These are phyloP conservation scores for Moricandia arvensis DNA, from an alignment of 345 rosid species.

Conservation along the genomic window DNA sequence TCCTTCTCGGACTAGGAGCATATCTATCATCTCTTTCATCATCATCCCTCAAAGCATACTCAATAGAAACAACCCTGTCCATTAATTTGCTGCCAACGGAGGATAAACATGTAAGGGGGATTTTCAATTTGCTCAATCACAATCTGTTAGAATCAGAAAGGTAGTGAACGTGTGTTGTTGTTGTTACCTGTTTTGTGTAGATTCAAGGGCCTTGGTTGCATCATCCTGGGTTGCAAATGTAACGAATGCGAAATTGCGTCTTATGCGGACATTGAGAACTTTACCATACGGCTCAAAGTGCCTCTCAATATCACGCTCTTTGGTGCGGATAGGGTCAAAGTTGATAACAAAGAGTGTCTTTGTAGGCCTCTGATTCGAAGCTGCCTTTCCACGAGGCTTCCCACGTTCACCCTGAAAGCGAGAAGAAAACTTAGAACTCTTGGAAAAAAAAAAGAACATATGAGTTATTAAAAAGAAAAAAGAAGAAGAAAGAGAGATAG, in stretches of 20 bases:
- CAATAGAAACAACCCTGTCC: slow-evolving; percentile 82
- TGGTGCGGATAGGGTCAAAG: slow-evolving; percentile 71
- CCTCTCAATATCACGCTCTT: slow-evolving; percentile 65
- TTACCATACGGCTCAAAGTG: slow-evolving; percentile 83
- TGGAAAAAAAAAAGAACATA: neutral
- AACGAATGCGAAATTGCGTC: slow-evolving; percentile 81
- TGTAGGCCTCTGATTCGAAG: slow-evolving; percentile 68
- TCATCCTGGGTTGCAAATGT: slow-evolving; percentile 79
- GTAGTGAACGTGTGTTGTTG: neutral
- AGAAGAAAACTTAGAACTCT: slow-evolving; percentile 7
- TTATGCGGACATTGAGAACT: slow-evolving; percentile 66
- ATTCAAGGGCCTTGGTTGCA: slow-evolving; percentile 76
- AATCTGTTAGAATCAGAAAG: neutral
- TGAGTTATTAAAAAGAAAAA: neutral
- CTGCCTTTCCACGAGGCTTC: slow-evolving; percentile 51
- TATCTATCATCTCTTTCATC: slow-evolving; percentile 61
- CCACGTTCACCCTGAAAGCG: slow-evolving; percentile 73
- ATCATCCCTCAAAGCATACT: slow-evolving; percentile 84
- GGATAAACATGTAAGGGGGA: neutral
- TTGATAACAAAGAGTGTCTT: slow-evolving; percentile 85
- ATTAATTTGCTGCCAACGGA: slow-evolving; percentile 60
- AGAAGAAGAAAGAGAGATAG: neutral
- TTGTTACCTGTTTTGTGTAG: slow-evolving; percentile 65
- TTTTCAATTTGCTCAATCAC: neutral
- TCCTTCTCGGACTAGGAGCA: slow-evolving; percentile 67